Base-by-base conservation (phyloP, 2,329 filamentous ascomycete genomes). In the Chaetothyriales sp. region DNA sequence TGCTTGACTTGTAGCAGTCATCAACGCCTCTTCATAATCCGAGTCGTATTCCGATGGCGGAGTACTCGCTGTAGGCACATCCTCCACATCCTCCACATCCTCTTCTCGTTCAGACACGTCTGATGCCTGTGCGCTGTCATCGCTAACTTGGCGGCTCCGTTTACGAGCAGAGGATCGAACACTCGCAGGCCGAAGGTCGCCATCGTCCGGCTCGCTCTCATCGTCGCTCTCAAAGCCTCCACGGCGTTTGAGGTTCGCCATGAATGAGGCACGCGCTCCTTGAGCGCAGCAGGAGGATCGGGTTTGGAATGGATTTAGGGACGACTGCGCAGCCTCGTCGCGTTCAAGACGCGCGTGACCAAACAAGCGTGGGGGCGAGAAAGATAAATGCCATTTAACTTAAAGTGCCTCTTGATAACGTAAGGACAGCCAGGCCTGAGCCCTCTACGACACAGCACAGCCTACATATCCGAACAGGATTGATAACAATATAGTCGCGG, bases 1-100 rank as follows among this genome's bases (percentile, higher is more conserved):
- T 25, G 76, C 75, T 62, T 85, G 80, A 8, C 80, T 84, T 25
- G 81, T 81, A 47, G 74, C 72, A 49, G 50, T 70, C 67, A 22
- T 57, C 55, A 36, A 57, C 46, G 10, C 56, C 19, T 50, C 48
- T 3, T 57, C 51, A 6, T 46, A 36, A n/a, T 57, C 53, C 4
- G 54, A 55, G 22, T 53, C 51, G 20, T 52, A 20, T 18, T 57
- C 56, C 9, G 56, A 58, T 3, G 50, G 52, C 5, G 53, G 53
- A 19, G 56, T 57, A 28, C 53, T 58, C 7, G 51, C 55, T 18
- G 45, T 26, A 6, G 26, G 42, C 32, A 19, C 25, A 5, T 51
- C 22, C 6, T 25, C 22, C 6, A n/a, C n/a, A n/a, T 25, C 22
- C 22, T 25, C 22, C 6, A 3, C 22, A 3, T 25, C 22, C 6